Percentiles rank a stretch among this genome's conserved stretches.
Conservation (phyloP, 176 grass and related monocot genomes). For the Aegilops speltoides region DNA sequence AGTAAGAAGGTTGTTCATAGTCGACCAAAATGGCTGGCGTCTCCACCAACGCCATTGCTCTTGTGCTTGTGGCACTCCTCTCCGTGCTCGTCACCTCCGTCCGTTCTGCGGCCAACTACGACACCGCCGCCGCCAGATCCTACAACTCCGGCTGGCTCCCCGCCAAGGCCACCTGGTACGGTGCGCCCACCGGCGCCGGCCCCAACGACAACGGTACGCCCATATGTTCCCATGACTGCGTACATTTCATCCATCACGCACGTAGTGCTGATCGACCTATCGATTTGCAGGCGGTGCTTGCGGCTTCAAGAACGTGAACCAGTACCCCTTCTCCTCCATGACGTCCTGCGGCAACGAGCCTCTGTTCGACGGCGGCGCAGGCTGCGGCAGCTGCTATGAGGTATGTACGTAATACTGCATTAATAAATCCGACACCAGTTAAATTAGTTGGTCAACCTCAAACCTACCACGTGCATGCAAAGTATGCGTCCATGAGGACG, state of each 20-base stretch:
- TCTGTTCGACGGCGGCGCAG: no score
- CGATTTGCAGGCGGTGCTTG: slow-evolving; percentile 52
- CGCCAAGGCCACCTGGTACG: slow-evolving; percentile 65
- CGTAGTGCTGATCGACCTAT: no score
- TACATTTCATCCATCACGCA: neutral
- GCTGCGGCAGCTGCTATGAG: no score
- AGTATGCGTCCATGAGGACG: no score
- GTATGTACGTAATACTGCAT: no score
- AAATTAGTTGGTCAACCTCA: no score
- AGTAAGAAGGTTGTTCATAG: no score
- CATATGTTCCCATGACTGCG: neutral
- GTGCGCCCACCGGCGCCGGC: slow-evolving; percentile 50
- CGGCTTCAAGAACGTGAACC: neutral
- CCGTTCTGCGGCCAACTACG: neutral
- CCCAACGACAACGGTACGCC: slow-evolving; percentile 43
- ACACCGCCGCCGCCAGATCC: neutral
- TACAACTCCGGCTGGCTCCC: slow-evolving; percentile 31
- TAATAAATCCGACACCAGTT: no score
- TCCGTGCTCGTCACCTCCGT: slow-evolving; percentile 16
- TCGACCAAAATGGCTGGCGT: neutral
- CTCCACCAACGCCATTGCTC: neutral
- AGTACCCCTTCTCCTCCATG: neutral
- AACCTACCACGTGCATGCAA: no score
- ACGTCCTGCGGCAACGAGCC: no score
- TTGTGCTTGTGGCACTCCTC: neutral